phyloP scores from a whole-genome alignment of 2,329 filamentous ascomycete species.

The Aplosporella prunicola region DNA sequence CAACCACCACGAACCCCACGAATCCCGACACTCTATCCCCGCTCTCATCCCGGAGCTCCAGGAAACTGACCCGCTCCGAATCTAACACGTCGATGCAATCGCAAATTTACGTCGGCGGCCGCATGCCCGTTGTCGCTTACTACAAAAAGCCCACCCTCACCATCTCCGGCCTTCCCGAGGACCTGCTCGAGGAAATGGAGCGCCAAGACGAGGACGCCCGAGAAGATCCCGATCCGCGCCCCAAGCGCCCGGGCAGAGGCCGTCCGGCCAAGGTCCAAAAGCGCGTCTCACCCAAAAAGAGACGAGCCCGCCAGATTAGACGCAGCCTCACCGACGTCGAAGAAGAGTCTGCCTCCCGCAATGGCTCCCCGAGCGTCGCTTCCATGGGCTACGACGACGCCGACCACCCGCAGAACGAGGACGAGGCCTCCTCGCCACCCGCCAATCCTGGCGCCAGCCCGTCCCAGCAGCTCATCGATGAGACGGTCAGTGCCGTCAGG shows the following conservation, averaged over 20 bases:
- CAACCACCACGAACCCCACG: neutral
- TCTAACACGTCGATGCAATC: conserved; percentile 27
- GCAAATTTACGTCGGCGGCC: conserved; percentile 17
- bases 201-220: conserved; percentile 3
- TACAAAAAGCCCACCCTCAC: conserved; percentile 25
- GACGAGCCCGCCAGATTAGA: conserved; percentile 23
- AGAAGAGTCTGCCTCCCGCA: conserved; percentile 27
- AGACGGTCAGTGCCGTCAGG: conserved; percentile 1
- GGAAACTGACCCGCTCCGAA: conserved; percentile 22
- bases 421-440: neutral
- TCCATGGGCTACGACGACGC: conserved; percentile 21
- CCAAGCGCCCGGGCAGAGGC: conserved; percentile 10
- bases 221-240: conserved; percentile 1
- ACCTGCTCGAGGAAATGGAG: conserved; percentile 6
- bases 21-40: neutral
- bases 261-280: conserved; percentile 13
- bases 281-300: conserved; percentile 21
- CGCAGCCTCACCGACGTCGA: conserved; percentile 25
- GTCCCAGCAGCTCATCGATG: conserved; percentile 6
- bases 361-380: conserved; percentile 20
- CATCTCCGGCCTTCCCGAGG: conserved; percentile 22
- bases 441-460: conserved; percentile 8
- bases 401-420: conserved; percentile 14
- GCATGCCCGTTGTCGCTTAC: conserved; percentile 19
- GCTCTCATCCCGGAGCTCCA: conserved; percentile 14